Conservation (phyloP, 1,284 basidiomycete genomes). For the Macrocybe sp. region DNA sequence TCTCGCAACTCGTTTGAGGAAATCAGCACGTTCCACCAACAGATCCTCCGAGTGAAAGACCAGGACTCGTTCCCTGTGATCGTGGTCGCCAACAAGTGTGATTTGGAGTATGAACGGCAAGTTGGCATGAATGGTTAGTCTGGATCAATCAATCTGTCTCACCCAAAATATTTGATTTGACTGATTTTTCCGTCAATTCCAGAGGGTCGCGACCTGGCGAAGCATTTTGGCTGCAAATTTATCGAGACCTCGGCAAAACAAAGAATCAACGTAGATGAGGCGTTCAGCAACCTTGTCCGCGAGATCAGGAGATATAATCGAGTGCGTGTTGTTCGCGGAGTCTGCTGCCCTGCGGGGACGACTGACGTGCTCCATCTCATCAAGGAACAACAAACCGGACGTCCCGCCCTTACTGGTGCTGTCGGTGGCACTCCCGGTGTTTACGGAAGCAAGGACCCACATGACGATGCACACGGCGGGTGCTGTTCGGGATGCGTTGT, state of each 20-base stretch:
- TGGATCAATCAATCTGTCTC: neutral
- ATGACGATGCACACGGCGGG: slow-evolving; percentile 51
- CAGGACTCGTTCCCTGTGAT: slow-evolving; percentile 98
- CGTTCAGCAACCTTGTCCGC: slow-evolving; percentile 94
- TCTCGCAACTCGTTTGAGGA: slow-evolving; percentile 98
- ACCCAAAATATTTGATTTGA: neutral
- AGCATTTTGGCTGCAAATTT: slow-evolving; percentile 95
- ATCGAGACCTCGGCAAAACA: slow-evolving; percentile 99
- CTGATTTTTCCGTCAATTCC: slow-evolving; percentile 6
- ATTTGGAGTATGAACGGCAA: slow-evolving; percentile 96
- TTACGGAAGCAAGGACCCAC: slow-evolving; percentile 39
- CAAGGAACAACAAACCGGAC: slow-evolving; percentile 60
- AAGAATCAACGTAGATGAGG: slow-evolving; percentile 97
- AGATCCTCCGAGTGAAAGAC: slow-evolving; percentile 96
- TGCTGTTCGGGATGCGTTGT: slow-evolving; percentile 77
- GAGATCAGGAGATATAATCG: slow-evolving; percentile 98
- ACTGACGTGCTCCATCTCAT: slow-evolving; percentile 4
- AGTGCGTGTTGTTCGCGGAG: slow-evolving; percentile 30
- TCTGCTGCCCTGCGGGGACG: slow-evolving; percentile 1
- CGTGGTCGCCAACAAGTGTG: slow-evolving; percentile 98
- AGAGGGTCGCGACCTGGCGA: slow-evolving; percentile 98
- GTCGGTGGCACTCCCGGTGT: slow-evolving; percentile 38
- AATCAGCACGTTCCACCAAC: slow-evolving; percentile 97
- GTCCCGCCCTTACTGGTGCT: slow-evolving; percentile 42
- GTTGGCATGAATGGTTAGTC: slow-evolving; percentile 90